phyloP scores from a whole-genome alignment of 257 asterid species.

The Schizonepeta tenuifolia region DNA sequence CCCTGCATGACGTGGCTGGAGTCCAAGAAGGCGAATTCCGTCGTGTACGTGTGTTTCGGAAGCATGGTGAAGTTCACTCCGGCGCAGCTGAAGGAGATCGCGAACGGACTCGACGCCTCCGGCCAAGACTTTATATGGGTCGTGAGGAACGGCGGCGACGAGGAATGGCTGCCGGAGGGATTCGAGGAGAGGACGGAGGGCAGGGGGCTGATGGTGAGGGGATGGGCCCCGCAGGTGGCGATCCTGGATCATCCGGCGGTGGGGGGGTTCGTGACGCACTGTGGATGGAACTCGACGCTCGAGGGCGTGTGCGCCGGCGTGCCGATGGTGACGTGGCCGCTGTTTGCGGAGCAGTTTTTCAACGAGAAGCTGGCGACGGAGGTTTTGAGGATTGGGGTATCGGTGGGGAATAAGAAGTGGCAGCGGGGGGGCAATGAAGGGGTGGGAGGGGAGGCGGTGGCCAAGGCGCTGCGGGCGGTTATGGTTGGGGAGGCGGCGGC shows the following conservation, averaged over 20 bases:
- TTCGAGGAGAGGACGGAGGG: constrained; percentile 33
- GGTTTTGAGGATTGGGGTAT: constrained; percentile 41
- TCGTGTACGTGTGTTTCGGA: constrained; percentile 46
- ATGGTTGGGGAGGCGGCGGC: constrained; percentile 41
- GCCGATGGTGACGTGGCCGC: constrained; percentile 61
- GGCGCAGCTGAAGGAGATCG: constrained; percentile 40
- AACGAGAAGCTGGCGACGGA: constrained; percentile 48
- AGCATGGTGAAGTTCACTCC: constrained; percentile 36
- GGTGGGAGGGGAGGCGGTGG: constrained; percentile 39
- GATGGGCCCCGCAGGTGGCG: constrained; percentile 54
- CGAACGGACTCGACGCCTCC: constrained; percentile 42
- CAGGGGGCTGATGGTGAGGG: constrained; percentile 39
- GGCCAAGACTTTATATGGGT: constrained; percentile 49
- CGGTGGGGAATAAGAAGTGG: constrained; percentile 46
- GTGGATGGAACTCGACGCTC: constrained; percentile 55
- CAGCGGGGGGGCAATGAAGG: constrained; percentile 28
- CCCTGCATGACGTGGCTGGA: constrained; percentile 52
- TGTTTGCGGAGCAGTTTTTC: constrained; percentile 47
- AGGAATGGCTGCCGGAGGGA: constrained; percentile 40
- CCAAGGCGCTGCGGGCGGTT: constrained; percentile 34
- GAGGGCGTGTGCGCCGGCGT: constrained; percentile 47
- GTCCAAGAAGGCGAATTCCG: constrained; percentile 40
- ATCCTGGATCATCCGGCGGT: constrained; percentile 41
- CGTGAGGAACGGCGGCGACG: constrained; percentile 19
- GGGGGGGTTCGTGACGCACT: constrained; percentile 49